Base-by-base conservation (phyloP, 1,139 yeast species). In the Lodderomyces elongisporus region DNA sequence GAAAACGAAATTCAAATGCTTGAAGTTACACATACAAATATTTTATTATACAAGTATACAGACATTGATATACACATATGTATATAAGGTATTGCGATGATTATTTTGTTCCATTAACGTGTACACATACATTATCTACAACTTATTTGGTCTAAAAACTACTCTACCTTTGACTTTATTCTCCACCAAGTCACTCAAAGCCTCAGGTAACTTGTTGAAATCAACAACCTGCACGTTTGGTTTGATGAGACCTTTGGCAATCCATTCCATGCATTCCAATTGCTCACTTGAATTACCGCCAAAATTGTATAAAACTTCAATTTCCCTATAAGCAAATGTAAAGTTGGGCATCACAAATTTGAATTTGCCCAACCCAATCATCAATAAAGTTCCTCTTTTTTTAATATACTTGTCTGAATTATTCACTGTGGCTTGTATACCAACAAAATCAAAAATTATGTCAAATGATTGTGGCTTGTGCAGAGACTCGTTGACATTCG, bases 271-370 rank as follows among this genome's bases (percentile, higher is more conserved):
- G 36, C 67, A 59, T 40, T 70, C 74, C 15, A 52, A 42, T 40
- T 67, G 74, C 36, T 72, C 77, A 7, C 47, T 41, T 3, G 71
- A 60, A 12, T 62, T 59, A 14, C 79, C 79, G 29, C 77, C 76
- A 45, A 69, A 68, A 28, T 64, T 59, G 39, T 60, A 69, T 25
- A 61, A 48, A 27, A 70, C 45, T 32, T 61, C 56, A 20, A 67
- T 56, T 46, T 72, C 77, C 42, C 70, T 55, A 34, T 65, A 44
- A 5, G 65, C 70, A 41, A 66, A 53, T 15, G 60, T 56, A 43
- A 48, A 67, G 41, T 64, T 66, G 20, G 47, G 48, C 25, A 68
- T 41, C 3, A 41, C 35, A 14, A 70, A 47, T 33, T 56, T 56
- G 30, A 54, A 49, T 30, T 52, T 50, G 3, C 70, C 76, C 40